These are phyloP conservation scores for Malus asiatica DNA, from an alignment of 306 rosid species.

Conservation along the genomic window DNA sequence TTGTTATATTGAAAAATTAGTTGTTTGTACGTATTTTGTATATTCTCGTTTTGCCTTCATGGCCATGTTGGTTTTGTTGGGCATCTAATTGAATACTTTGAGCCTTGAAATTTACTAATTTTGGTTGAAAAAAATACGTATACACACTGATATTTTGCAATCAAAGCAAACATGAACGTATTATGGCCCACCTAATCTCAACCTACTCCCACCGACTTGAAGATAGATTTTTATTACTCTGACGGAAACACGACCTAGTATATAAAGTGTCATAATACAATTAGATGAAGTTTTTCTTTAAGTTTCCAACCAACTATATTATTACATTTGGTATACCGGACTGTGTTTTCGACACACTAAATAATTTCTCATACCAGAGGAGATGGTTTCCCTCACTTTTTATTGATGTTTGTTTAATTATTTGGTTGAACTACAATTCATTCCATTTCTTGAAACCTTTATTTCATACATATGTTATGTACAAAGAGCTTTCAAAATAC, in stretches of 20 bases:
- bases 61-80: neutral
- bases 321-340: too few species aligned
- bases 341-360: too few species aligned
- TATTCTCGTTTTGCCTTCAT: too few species aligned
- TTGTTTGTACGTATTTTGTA: too few species aligned
- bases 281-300: too few species aligned
- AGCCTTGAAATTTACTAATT: neutral
- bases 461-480: neutral
- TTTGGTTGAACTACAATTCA: neutral
- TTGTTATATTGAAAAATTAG: too few species aligned
- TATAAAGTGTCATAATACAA: too few species aligned
- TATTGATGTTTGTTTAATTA: neutral
- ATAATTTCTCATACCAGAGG: too few species aligned
- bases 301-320: too few species aligned
- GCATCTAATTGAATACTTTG: too few species aligned
- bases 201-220: neutral
- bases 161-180: neutral
- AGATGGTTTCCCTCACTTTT: neutral
- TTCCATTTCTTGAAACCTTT: neutral
- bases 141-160: neutral
- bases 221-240: too few species aligned
- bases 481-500: too few species aligned
- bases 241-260: fast-evolving
- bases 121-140: neutral
- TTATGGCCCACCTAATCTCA: neutral